phyloP scores from a whole-genome alignment of 345 rosid species.

The Arabidopsis suecica region DNA sequence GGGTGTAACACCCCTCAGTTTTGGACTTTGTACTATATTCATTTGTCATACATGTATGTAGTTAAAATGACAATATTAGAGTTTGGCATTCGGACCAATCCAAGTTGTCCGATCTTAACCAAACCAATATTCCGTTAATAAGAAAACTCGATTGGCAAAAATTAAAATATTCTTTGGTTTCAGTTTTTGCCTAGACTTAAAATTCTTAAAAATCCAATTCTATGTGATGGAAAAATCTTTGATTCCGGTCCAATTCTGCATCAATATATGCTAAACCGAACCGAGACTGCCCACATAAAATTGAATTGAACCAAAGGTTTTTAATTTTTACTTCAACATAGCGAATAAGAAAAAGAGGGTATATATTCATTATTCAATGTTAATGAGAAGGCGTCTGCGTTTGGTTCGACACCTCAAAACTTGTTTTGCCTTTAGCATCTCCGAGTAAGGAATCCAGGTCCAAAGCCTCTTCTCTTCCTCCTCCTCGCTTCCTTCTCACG shows the following conservation, averaged over 20 bases:
- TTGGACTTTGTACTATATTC: neutral
- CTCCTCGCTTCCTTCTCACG: slow-evolving; percentile 38
- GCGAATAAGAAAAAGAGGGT: neutral
- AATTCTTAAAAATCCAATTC: neutral
- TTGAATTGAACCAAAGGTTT: neutral
- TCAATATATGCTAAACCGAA: neutral
- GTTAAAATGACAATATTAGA: neutral
- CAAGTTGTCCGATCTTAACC: too few relatives aligned
- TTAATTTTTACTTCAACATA: neutral
- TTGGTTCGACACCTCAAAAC: slow-evolving; percentile 11
- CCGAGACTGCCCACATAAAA: neutral
- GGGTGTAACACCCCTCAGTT: neutral
- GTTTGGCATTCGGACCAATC: neutral
- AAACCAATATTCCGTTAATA: neutral
- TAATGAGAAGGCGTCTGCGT: neutral
- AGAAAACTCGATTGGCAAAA: neutral
- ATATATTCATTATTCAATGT: neutral
- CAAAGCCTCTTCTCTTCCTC: slow-evolving; percentile 25
- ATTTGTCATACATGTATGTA: neutral
- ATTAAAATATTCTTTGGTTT: neutral
- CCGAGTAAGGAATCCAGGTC: slow-evolving; percentile 11
- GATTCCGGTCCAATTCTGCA: neutral
- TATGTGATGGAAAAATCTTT: neutral
- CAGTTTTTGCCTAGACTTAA: too few relatives aligned
- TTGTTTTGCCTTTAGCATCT: slow-evolving; percentile 1